These are phyloP conservation scores for Penicillium nucicola DNA, from an alignment of 495 filamentous ascomycete species.

Conservation along the genomic window DNA sequence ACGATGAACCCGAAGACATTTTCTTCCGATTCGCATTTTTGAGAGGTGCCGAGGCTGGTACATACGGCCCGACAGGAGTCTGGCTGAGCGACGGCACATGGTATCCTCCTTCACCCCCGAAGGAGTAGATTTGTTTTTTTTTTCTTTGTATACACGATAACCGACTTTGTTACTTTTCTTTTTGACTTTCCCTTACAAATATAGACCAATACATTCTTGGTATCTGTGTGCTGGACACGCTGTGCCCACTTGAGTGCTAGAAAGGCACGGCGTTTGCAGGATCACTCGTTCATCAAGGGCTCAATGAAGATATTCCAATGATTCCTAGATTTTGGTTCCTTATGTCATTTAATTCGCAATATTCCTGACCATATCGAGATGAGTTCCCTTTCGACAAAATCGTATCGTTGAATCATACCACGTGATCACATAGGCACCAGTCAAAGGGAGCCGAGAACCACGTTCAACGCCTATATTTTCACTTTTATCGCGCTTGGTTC, in stretches of 20 bases:
- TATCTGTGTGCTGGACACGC: constrained; percentile 20
- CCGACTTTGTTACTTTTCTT: not conserved
- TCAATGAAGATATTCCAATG: constrained; percentile 13
- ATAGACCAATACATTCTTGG: constrained; percentile 16
- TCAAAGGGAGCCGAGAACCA: not conserved
- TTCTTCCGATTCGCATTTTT: constrained; percentile 88
- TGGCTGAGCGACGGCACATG: constrained; percentile 72
- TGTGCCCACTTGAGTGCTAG: constrained; percentile 5
- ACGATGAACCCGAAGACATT: constrained; percentile 48
- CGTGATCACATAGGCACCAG: constrained; percentile 8
- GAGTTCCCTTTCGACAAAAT: too few species aligned
- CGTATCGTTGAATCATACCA: not conserved
- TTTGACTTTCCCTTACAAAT: not conserved
- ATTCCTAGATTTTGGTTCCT: not conserved
- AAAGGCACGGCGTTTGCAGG: constrained; percentile 1
- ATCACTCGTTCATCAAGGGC: constrained; percentile 4
- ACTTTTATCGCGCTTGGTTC: not conserved
- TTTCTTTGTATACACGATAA: not conserved
- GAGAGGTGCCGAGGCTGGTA: constrained; percentile 61
- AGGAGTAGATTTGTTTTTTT: constrained; percentile 16
- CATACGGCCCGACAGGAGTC: constrained; percentile 78
- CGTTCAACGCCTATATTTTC: not conserved
- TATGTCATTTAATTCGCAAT: not conserved
- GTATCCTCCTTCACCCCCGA: constrained; percentile 43
- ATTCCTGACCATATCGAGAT: not conserved